Conservation (phyloP, 768 basidiomycete genomes). For the Rhodotorula babjevae region DNA sequence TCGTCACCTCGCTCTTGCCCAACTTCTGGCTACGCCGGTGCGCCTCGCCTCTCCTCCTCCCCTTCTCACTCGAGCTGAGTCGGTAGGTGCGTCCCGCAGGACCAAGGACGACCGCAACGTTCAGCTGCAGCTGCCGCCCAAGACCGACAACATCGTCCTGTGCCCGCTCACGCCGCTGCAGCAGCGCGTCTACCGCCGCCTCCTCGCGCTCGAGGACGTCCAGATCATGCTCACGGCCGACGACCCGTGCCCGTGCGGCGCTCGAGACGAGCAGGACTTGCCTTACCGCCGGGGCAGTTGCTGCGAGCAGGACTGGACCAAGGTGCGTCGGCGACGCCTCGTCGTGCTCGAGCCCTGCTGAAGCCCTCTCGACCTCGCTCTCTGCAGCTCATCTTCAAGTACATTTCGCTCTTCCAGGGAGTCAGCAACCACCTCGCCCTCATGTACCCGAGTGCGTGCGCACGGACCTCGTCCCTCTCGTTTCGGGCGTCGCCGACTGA, state of each 20-base stretch:
- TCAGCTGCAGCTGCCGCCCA: conserved; percentile 65
- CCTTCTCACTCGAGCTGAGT: conserved; percentile 58
- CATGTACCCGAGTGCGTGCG: conserved; percentile 66
- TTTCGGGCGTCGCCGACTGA: not conserved
- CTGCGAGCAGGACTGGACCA: conserved; percentile 49
- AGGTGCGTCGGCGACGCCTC: not conserved
- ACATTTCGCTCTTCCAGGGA: conserved; percentile 75
- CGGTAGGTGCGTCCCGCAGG: conserved; percentile 38
- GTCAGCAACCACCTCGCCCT: conserved; percentile 82
- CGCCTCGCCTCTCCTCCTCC: not conserved
- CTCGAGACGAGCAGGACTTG: conserved; percentile 33
- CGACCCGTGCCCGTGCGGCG: conserved; percentile 64
- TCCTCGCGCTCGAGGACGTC: conserved; percentile 55
- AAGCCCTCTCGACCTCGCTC: not conserved
- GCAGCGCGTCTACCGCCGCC: conserved; percentile 51
- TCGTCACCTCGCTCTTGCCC: conserved; percentile 69
- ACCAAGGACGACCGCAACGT: conserved; percentile 25
- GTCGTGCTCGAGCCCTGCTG: not conserved
- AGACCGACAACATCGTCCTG: conserved; percentile 86
- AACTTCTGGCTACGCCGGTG: conserved; percentile 77
- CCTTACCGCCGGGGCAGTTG: conserved; percentile 60
- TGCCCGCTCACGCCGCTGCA: conserved; percentile 77
- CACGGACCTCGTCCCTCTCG: not conserved
- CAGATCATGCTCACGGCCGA: conserved; percentile 69
- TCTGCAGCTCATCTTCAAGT: conserved; percentile 58